Base-by-base conservation (phyloP, 1,284 basidiomycete species). In the Papiliotrema laurentii region DNA sequence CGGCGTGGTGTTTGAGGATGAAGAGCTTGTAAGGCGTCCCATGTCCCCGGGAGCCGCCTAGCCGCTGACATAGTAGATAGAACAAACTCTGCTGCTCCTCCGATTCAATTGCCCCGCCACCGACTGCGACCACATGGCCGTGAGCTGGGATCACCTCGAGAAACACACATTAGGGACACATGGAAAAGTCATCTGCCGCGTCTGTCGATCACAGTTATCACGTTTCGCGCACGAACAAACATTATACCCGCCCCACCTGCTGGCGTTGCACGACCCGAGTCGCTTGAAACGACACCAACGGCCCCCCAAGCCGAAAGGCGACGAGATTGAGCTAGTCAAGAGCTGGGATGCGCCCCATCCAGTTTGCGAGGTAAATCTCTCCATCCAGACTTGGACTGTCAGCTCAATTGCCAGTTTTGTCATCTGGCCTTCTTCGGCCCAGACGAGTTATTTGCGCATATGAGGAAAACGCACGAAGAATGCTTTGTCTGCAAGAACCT, bases 201-300 rank as follows among this genome's bases (percentile, higher is more conserved):
- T 98, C 2, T 98, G 96, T 68, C 84, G 93, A 50, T 80, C 83
- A 34, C 80, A 82, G 73, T 92, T 97, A 75, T 97, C 96, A 61
- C 87, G 97, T 41, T 98, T 98, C 74, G 80, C 89, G 0, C 93
- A 98, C 71, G 94, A 98, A 71, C 96, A 97, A 68, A 81, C 84
- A 0, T 72, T 97, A 18, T 97, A 94, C 68, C 79, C 84, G 1
- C 79, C 81, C 2, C 77, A 81, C 63, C 67, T 86, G 58, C 78
- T 97, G 1, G 77, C 81, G 5, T 59, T 82, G 0, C 94, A 98
- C 72, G 77, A 94, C 25, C 90, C 89, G 0, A 87, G 87, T 0
- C 77, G 84, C 62, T 71, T 79, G 21, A 77, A 79, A 43, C 75
- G 83, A 26, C 70, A 68, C 31, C 68, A 71, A 48, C 55, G 63